Base-by-base conservation (phyloP, 2,329 filamentous ascomycete species). In the Penicillium sp. region DNA sequence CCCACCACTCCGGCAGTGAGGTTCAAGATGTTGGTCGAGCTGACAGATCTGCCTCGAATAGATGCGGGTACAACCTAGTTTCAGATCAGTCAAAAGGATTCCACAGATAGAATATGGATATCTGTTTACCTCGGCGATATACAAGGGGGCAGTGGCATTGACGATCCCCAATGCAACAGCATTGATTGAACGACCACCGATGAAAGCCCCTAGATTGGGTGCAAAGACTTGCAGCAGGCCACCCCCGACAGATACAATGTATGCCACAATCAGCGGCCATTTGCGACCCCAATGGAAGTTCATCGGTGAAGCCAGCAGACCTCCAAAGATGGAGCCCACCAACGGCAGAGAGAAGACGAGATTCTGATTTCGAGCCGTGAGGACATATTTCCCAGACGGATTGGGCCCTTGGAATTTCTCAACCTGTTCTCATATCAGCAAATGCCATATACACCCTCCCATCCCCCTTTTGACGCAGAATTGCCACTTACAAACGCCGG, bases 221-320 rank as follows among this genome's bases (percentile, higher is more conserved):
- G 71, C 66, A 53, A 73, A 72, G n/a, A 72, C 62, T 49, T 73
- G 71, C 4, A 73, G 57, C 29, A 73, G 59, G 2, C 65, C 67
- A 7, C 72, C 72, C 6, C 67, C 67, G 5, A 72, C 48, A 6
- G 68, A 72, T 36, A 72, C 49, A 3, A 66, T 11, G 56, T 74
- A 74, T 24, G 70, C 67, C 3, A 56, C 50, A 6, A 74, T 47
- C 16, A 75, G 55, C 11, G 71, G 65, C 62, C 65, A 68, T 53
- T 74, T 74, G 8, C 72, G 69, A 38, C 72, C 72, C 24, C 69
- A 54, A 45, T 61, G 58, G 45, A 62, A 71, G 56, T 70, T 73
- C 40, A 72, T 31, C 6, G 70, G 70, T 1, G 69, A 67, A 3
- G 70, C 70, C 9, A 66, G 38, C 10, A 72, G 50, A n/a, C 67